These are phyloP conservation scores for Gilbertella persicaria DNA, from an alignment of 371 early-diverging fungal species.

Conservation along the genomic window DNA sequence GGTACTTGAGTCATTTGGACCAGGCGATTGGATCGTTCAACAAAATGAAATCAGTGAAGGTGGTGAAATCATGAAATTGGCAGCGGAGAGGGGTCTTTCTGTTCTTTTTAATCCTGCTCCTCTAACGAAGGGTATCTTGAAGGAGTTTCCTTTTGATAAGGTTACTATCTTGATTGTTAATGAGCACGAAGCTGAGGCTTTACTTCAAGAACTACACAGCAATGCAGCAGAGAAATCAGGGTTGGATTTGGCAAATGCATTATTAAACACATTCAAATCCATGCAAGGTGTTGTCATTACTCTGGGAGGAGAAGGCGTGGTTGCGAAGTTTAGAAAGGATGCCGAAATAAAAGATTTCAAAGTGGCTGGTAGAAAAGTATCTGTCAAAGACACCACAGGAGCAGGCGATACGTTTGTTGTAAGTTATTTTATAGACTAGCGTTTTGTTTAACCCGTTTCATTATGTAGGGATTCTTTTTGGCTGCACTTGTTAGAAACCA, in stretches of 20 bases:
- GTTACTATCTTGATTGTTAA: conserved; percentile 83
- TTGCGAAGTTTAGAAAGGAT: conserved; percentile 48
- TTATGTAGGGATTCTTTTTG: conserved; percentile 78
- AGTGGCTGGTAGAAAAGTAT: conserved; percentile 45
- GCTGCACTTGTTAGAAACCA: conserved; percentile 56
- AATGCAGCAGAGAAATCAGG: conserved; percentile 21
- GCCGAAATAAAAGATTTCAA: conserved; percentile 36
- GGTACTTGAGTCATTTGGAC: conserved; percentile 47
- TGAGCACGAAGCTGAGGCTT: conserved; percentile 67
- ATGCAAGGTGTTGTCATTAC: conserved; percentile 74
- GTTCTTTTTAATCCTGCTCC: conserved; percentile 91
- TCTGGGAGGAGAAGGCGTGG: conserved; percentile 69
- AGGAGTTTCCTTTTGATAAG: conserved; percentile 58
- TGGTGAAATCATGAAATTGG: conserved; percentile 64
- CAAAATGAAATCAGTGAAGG: conserved; percentile 87
- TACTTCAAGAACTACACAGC: conserved; percentile 41
- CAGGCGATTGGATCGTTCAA: conserved; percentile 71
- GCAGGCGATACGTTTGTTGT: conserved; percentile 89
- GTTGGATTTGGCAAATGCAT: conserved; percentile 39
- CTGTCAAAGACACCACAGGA: conserved; percentile 72
- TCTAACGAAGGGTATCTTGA: conserved; percentile 57
- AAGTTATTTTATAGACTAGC: too few relatives aligned
- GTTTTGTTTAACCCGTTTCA: background rate
- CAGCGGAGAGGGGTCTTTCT: conserved; percentile 59
- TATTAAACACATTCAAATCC: conserved; percentile 39